Conservation (phyloP, 2,329 filamentous ascomycete genomes). For the Scedosporium boydii region DNA sequence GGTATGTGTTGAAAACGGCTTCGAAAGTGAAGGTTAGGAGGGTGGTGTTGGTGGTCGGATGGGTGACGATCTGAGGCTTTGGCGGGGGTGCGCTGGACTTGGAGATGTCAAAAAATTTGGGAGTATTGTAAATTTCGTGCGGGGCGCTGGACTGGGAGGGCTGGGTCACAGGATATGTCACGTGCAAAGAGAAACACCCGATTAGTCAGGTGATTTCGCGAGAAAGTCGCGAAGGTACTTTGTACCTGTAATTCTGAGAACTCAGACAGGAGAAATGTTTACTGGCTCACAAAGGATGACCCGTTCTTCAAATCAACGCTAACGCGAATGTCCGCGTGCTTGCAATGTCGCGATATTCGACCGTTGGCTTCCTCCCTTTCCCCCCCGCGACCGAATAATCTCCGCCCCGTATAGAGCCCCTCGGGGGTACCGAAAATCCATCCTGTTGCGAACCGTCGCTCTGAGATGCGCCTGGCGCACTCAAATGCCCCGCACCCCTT, state of each 20-base stretch:
- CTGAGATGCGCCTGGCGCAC: slow-evolving; percentile 7
- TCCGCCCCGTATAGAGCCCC: background rate
- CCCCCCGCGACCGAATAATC: background rate
- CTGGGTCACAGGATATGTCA: background rate
- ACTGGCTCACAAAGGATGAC: background rate
- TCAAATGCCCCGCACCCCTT: background rate
- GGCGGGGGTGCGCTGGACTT: background rate
- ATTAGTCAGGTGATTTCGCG: slow-evolving; percentile 4
- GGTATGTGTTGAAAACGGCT: slow-evolving; percentile 19
- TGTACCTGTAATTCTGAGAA: background rate
- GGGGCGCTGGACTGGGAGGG: slow-evolving; percentile 1
- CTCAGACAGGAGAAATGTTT: background rate
- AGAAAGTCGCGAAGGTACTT: background rate
- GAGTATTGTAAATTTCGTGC: slow-evolving; percentile 8
- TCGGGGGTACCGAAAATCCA: background rate
- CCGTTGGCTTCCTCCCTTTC: background rate
- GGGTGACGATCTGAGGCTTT: background rate
- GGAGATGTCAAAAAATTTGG: background rate
- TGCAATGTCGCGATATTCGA: too few species aligned
- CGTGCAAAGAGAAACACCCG: background rate
- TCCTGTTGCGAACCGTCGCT: slow-evolving; percentile 2
- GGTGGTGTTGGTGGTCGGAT: background rate
- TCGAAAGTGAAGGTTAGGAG: background rate
- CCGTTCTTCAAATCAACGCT: background rate
- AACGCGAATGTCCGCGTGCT: too few species aligned